These are phyloP conservation scores for Akebia trifoliata DNA, from an alignment of 164 flowering plant species.

Conservation along the genomic window DNA sequence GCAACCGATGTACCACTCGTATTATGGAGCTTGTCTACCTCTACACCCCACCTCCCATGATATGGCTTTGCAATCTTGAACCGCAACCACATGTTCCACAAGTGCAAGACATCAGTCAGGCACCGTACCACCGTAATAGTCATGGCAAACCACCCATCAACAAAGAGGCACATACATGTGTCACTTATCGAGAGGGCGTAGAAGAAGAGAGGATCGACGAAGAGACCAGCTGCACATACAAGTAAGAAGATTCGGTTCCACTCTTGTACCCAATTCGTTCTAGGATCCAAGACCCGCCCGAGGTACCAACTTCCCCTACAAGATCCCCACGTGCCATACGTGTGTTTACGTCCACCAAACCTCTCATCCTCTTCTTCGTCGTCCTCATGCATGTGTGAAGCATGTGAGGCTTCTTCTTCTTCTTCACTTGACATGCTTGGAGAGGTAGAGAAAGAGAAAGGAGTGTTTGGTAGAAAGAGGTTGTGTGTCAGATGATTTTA, in stretches of 20 bases:
- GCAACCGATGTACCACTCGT: slow-evolving; percentile 24
- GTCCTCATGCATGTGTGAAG: slow-evolving; percentile 8
- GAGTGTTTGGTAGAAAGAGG: not conserved
- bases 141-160: slow-evolving; percentile 94
- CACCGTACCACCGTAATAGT: slow-evolving; percentile 77
- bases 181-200: slow-evolving; percentile 78
- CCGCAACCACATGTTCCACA: slow-evolving; percentile 90
- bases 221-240: slow-evolving; percentile 70
- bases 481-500: not conserved
- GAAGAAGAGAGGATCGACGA: slow-evolving; percentile 91
- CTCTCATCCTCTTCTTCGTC: slow-evolving; percentile 16
- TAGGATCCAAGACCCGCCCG: slow-evolving; percentile 46
- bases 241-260: slow-evolving; percentile 84
- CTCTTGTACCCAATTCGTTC: slow-evolving; percentile 71
- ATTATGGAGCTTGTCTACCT: not conserved
- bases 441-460: not conserved
- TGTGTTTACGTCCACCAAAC: not conserved
- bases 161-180: slow-evolving; percentile 70
- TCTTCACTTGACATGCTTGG: slow-evolving; percentile 13
- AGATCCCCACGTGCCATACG: not conserved
- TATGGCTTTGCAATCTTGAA: slow-evolving; percentile 44
- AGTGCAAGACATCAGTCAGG: slow-evolving; percentile 82
- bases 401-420: not conserved
- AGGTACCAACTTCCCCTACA: slow-evolving; percentile 13
- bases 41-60: slow-evolving; percentile 13